These are phyloP conservation scores for Peronospora farinosa DNA, from an alignment of 352 stramenopile genomes.

Conservation along the genomic window DNA sequence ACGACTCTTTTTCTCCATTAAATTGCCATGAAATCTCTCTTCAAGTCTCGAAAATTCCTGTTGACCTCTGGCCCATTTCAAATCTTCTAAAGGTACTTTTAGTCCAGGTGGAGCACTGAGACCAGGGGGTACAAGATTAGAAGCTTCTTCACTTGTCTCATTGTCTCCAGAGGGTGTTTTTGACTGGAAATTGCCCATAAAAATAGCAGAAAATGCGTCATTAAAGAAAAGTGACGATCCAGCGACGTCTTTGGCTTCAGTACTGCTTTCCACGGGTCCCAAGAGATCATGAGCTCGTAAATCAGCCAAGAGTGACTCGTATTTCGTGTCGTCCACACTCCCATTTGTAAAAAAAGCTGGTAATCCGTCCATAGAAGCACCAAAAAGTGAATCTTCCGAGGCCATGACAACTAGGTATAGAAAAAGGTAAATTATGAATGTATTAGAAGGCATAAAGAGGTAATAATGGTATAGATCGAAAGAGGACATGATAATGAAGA, in stretches of 20 bases:
- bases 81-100: slow-evolving; percentile 50
- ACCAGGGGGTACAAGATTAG: slow-evolving; percentile 35
- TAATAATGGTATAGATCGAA: slow-evolving; percentile 12
- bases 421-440: not conserved
- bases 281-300: slow-evolving; percentile 78
- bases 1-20: not conserved
- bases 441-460: slow-evolving; percentile 1
- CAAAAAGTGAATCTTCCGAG: slow-evolving; percentile 39
- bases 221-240: slow-evolving; percentile 80
- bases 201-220: slow-evolving; percentile 76
- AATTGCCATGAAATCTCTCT: slow-evolving; percentile 34
- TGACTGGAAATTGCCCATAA: slow-evolving; percentile 76
- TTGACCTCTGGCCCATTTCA: slow-evolving; percentile 76
- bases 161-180: not conserved
- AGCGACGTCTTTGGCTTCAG: slow-evolving; percentile 11
- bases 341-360: slow-evolving; percentile 77
- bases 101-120: slow-evolving; percentile 55
- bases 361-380: slow-evolving; percentile 41
- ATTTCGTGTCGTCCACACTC: slow-evolving; percentile 82
- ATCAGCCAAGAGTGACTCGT: slow-evolving; percentile 79
- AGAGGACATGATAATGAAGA: slow-evolving; percentile 8
- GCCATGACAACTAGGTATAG: slow-evolving; percentile 25
- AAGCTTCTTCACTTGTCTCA: slow-evolving; percentile 16
- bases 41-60: slow-evolving; percentile 64
- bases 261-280: slow-evolving; percentile 48